A percentile compares a stretch with the other conserved stretches of the same genome.
phyloP scores from a whole-genome alignment of 257 asterid genomes.

The Henckelia pumila region DNA sequence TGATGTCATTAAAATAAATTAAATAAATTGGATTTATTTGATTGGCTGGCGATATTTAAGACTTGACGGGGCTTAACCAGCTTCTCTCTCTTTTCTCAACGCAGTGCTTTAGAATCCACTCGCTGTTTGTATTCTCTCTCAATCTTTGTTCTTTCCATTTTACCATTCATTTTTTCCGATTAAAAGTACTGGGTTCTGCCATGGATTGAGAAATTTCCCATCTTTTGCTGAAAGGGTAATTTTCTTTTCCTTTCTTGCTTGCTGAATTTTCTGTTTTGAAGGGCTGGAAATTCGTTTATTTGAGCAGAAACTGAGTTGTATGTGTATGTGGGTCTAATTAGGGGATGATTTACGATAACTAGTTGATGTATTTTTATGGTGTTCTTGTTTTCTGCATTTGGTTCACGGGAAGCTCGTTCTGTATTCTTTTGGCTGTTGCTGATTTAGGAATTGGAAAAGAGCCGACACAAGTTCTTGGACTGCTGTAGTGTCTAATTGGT shows the following conservation, averaged over 20 bases:
- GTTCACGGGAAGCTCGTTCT: conserved; percentile 7
- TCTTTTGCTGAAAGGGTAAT: conserved; percentile 37
- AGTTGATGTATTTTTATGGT: conserved; percentile 2
- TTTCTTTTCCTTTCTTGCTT: conserved; percentile 18
- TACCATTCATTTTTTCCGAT: conserved; percentile 18
- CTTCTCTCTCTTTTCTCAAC: conserved; percentile 11
- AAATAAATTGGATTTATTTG: background rate
- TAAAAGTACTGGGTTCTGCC: conserved; percentile 25
- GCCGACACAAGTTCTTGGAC: background rate
- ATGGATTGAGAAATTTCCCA: conserved; percentile 33
- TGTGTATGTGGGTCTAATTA: conserved; percentile 12
- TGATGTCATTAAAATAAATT: conserved; percentile 19
- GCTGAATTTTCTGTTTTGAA: conserved; percentile 6
- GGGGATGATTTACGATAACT: conserved; percentile 2
- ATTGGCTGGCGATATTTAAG: conserved; percentile 26
- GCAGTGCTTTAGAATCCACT: conserved; percentile 26
- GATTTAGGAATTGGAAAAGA: conserved; percentile 12
- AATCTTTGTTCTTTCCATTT: conserved; percentile 22
- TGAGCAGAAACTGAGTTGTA: conserved; percentile 1
- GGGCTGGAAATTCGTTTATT: background rate
- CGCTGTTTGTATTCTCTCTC: conserved; percentile 15
- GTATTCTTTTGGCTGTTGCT: conserved; percentile 11
- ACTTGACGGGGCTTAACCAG: conserved; percentile 16
- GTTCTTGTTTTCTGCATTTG: conserved; percentile 23
- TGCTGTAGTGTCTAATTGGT: conserved; percentile 9